Percentiles rank a stretch among this genome's conserved stretches.
phyloP scores from a whole-genome alignment of 2,329 filamentous ascomycete genomes.

The Colletotrichum liaoningense region DNA sequence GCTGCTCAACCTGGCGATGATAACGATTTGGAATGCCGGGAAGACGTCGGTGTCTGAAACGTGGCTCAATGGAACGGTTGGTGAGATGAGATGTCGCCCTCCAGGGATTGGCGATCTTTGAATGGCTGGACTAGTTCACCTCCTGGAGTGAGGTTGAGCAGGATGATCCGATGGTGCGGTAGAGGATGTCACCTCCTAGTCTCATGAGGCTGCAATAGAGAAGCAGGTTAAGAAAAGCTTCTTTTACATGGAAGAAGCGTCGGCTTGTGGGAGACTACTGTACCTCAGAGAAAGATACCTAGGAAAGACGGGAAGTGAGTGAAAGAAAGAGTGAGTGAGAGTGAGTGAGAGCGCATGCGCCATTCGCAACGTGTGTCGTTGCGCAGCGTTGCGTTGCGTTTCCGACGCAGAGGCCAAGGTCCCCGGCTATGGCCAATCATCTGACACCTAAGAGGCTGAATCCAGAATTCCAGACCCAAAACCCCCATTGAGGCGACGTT shows the following conservation, averaged over 20 bases:
- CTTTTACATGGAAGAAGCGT: background rate
- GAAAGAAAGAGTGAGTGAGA: background rate
- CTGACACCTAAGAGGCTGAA: conserved; percentile 2
- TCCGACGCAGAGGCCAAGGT: conserved; percentile 25
- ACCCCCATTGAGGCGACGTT: conserved; percentile 7
- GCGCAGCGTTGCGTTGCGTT: conserved; percentile 34
- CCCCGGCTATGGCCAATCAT: background rate
- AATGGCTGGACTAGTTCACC: background rate
- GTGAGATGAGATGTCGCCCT: conserved; percentile 30
- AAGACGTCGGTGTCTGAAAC: conserved; percentile 22
- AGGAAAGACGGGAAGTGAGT: background rate
- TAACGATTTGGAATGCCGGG: conserved; percentile 24
- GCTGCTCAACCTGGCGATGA: background rate
- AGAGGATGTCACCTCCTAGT: conserved; percentile 14
- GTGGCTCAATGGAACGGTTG: conserved; percentile 13
- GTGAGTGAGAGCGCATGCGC: background rate
- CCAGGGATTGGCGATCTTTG: conserved; percentile 18
- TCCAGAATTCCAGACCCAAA: background rate
- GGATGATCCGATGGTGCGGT: conserved; percentile 1
- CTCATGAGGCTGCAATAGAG: background rate
- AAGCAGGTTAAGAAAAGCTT: background rate
- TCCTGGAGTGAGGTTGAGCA: background rate
- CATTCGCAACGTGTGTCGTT: conserved; percentile 32
- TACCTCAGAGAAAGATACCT: background rate
- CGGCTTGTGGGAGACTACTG: background rate